Conservation (phyloP, 805 yeast genomes). For the Suhomyces xylopsoci region DNA sequence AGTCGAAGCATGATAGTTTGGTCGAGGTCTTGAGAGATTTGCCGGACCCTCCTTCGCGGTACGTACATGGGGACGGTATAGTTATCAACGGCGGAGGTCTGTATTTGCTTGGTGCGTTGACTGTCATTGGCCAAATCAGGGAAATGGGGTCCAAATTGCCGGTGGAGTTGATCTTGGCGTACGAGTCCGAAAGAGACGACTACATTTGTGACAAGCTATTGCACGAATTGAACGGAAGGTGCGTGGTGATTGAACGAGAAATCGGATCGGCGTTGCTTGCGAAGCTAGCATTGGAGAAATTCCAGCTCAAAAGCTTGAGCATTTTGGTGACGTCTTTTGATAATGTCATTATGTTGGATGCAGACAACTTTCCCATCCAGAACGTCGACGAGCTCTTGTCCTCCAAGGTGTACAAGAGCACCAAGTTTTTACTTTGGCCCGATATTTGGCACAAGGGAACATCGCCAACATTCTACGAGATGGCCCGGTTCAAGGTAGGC, state of each 20-base stretch:
- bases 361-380: slow-evolving; percentile 35
- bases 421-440: slow-evolving; percentile 37
- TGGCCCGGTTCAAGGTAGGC: slow-evolving; percentile 27
- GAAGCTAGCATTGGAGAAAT: slow-evolving; percentile 22
- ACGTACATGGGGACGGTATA: slow-evolving; percentile 38
- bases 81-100: slow-evolving; percentile 39
- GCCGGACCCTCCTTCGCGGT: slow-evolving; percentile 21
- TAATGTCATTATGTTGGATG: slow-evolving; percentile 35
- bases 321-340: slow-evolving; percentile 36
- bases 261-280: slow-evolving; percentile 36
- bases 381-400: slow-evolving; percentile 36
- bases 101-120: slow-evolving; percentile 33
- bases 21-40: slow-evolving; percentile 21
- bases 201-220: slow-evolving; percentile 31
- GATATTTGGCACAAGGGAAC: slow-evolving; percentile 42
- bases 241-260: slow-evolving; percentile 40
- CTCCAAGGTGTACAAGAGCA: slow-evolving; percentile 30
- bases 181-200: slow-evolving; percentile 28
- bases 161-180: slow-evolving; percentile 36
- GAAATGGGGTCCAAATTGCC: slow-evolving; percentile 33
- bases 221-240: slow-evolving; percentile 31
- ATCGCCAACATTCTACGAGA: slow-evolving; percentile 34
- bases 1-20: slow-evolving; percentile 22
- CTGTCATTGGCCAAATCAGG: slow-evolving; percentile 32
- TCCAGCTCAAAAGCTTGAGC: slow-evolving; percentile 37